A percentile compares a stretch with the other conserved stretches of the same genome.
phyloP scores from a whole-genome alignment of 2,329 filamentous ascomycete genomes.

The Fusarium musae region DNA sequence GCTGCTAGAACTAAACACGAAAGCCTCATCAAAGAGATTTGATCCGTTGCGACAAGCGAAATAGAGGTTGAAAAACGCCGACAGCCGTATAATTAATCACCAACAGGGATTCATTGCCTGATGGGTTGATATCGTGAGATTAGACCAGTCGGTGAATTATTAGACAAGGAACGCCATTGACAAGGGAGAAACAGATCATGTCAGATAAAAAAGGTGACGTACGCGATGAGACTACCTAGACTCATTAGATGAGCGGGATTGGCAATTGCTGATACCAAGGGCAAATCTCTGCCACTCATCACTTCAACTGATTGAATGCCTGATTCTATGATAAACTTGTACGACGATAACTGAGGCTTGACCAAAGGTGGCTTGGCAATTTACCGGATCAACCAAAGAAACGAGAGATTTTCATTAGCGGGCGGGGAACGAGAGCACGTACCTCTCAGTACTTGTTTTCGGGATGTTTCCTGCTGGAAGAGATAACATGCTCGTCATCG shows the following conservation, averaged over 20 bases:
- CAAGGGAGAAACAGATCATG: background rate
- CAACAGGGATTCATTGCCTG: slow-evolving; percentile 1
- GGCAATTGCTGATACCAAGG: slow-evolving; percentile 11
- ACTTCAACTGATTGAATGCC: slow-evolving; percentile 13
- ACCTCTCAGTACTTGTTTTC: slow-evolving; percentile 40
- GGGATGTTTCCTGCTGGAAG: slow-evolving; percentile 27
- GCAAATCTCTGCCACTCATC: background rate
- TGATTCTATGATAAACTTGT: slow-evolving; percentile 18
- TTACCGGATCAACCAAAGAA: slow-evolving; percentile 24
- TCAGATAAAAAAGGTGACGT: background rate
- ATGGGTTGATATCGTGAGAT: slow-evolving; percentile 19
- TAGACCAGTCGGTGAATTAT: background rate
- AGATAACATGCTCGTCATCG: background rate
- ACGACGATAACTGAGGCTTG: slow-evolving; percentile 25
- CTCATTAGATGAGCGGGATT: background rate
- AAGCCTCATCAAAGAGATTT: background rate
- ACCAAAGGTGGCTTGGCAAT: slow-evolving; percentile 34
- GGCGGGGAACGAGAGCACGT: slow-evolving; percentile 30
- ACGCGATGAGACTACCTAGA: background rate
- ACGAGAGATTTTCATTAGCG: slow-evolving; percentile 9
- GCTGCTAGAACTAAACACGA: background rate
- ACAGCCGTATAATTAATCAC: background rate
- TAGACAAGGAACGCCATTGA: background rate
- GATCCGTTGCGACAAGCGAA: background rate
- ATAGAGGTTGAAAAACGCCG: background rate